Percentiles rank a stretch among this genome's conserved stretches.
These are phyloP conservation scores for Quercus agrifolia DNA, from an alignment of 306 rosid genomes.

Conservation along the genomic window DNA sequence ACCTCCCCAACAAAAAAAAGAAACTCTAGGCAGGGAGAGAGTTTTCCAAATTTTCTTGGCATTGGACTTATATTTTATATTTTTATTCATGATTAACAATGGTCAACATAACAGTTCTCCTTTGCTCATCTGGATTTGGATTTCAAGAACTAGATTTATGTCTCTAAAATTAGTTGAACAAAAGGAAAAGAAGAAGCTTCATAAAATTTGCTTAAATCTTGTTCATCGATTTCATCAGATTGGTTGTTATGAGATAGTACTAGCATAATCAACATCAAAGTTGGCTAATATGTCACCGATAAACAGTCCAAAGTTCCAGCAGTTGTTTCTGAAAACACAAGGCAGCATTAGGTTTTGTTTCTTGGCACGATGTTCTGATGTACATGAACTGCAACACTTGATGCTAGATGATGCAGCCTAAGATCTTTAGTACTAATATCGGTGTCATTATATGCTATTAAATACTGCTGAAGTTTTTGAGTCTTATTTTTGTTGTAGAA, in stretches of 20 bases:
- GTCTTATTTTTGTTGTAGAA: neutral
- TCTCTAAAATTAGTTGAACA: neutral
- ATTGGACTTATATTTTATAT: neutral
- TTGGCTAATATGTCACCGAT: neutral
- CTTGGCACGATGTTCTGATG: neutral
- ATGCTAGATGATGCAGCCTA: neutral
- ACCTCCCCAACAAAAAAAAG: no score
- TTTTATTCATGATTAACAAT: neutral
- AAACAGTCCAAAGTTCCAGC: neutral
- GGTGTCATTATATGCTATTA: neutral
- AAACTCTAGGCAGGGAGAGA: no score
- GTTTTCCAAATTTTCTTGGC: neutral
- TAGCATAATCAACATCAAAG: neutral
- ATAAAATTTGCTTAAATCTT: neutral
- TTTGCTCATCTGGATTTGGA: neutral
- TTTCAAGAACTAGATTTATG: neutral
- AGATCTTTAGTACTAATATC: neutral
- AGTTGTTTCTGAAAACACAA: neutral
- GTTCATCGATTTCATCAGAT: neutral
- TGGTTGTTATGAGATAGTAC: neutral
- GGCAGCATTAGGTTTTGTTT: neutral
- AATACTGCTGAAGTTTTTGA: neutral
- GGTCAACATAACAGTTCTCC: neutral
- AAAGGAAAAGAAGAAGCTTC: neutral
- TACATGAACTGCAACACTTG: neutral